These are phyloP conservation scores for Vigna radiata DNA, from an alignment of 306 rosid species.

Conservation along the genomic window DNA sequence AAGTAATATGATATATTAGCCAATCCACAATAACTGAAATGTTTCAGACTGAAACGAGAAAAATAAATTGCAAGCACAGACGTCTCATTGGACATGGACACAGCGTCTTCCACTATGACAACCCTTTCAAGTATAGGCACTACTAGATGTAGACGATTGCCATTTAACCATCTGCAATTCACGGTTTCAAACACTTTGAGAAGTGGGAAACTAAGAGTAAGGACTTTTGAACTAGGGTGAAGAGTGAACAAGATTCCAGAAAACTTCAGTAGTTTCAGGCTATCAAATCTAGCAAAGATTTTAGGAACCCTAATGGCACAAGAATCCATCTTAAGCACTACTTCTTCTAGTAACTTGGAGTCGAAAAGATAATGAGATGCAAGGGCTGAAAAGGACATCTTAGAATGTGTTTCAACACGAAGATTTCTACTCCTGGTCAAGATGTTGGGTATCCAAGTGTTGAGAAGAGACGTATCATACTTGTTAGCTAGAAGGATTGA, in stretches of 20 bases:
- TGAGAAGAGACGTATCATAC: neutral
- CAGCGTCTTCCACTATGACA: neutral
- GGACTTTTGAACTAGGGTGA: too few species aligned
- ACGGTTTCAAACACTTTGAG: constrained; percentile 3
- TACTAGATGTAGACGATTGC: neutral
- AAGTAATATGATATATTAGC: neutral
- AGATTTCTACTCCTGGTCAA: neutral
- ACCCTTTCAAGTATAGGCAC: constrained; percentile 28
- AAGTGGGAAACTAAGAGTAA: neutral
- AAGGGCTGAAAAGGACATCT: too few species aligned
- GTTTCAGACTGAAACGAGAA: neutral
- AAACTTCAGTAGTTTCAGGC: too few species aligned
- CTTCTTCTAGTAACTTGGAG: neutral
- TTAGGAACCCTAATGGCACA: neutral
- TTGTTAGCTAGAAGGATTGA: neutral
- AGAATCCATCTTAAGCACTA: neutral
- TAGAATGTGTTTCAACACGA: neutral
- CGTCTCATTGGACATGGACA: too few species aligned
- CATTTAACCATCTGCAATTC: too few species aligned
- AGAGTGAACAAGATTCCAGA: too few species aligned
- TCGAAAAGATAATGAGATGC: constrained; percentile 12
- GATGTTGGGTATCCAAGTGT: constrained; percentile 19
- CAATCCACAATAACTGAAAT: neutral
- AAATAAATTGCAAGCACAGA: neutral
- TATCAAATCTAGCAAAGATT: neutral